Conservation (phyloP, 345 rosid species). For the Eucalyptus coolabah region DNA sequence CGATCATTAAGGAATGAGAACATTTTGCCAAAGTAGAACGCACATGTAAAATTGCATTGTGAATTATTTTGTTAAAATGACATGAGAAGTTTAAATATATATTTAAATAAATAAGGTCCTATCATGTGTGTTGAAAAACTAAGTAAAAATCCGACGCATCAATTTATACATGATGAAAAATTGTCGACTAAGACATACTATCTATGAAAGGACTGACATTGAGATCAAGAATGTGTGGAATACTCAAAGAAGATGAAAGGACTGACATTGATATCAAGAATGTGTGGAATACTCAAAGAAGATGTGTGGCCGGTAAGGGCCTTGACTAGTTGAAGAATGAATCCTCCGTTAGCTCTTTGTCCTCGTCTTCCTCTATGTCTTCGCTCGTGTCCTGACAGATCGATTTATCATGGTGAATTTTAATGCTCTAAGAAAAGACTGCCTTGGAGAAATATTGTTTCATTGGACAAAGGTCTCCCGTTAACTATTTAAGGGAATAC, state of each 20-base stretch:
- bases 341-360: slow-evolving; percentile 3
- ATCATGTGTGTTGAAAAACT: not conserved
- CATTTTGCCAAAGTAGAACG: not conserved
- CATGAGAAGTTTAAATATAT: no score
- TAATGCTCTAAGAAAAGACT: not conserved
- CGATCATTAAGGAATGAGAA: not conserved
- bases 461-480: not conserved
- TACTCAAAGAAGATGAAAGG: slow-evolving; percentile 69
- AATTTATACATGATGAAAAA: not conserved
- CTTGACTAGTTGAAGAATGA: not conserved
- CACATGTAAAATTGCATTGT: not conserved
- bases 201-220: slow-evolving; percentile 74
- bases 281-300: slow-evolving; percentile 84
- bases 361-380: slow-evolving; percentile 12
- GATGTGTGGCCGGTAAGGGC: slow-evolving; percentile 4
- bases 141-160: not conserved
- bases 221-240: slow-evolving; percentile 94
- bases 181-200: not conserved
- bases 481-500: not conserved
- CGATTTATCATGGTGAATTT: not conserved
- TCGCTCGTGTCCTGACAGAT: not conserved
- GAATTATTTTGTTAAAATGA: not conserved
- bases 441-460: not conserved
- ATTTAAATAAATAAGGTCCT: not conserved
- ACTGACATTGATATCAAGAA: slow-evolving; percentile 96